Percentiles rank a stretch among this genome's conserved stretches.
Conservation (phyloP, 2,329 filamentous ascomycete species). For the Pseudogymnoascus sp. region DNA sequence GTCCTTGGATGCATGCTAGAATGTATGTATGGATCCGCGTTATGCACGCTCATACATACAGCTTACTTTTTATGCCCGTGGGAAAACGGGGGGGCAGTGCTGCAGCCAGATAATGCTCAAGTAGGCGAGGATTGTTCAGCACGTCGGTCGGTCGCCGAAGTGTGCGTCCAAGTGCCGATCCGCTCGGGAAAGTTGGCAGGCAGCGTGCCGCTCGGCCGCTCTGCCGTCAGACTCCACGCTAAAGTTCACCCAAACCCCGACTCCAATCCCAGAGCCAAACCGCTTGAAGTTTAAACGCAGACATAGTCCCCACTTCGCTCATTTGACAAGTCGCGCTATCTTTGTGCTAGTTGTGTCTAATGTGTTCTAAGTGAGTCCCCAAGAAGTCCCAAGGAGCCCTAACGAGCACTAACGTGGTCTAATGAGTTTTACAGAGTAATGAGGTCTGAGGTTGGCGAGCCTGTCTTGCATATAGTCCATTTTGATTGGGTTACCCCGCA, state of each 20-base stretch:
- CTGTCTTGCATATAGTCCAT: not conserved
- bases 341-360: not conserved
- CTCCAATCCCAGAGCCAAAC: not conserved
- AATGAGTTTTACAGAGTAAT: not conserved
- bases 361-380: not conserved
- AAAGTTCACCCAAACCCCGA: not conserved
- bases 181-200: not conserved
- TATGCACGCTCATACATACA: not conserved
- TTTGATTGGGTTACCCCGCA: slow-evolving; percentile 1
- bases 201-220: not conserved
- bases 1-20: not conserved
- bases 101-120: not conserved
- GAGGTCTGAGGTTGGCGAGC: not conserved
- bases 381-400: not conserved
- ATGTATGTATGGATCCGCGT: not conserved
- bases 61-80: too few species aligned
- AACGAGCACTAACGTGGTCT: not conserved
- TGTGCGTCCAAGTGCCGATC: not conserved
- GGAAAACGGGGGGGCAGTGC: too few species aligned
- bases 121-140: not conserved
- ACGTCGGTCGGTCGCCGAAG: not conserved
- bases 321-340: not conserved
- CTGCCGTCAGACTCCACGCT: not conserved
- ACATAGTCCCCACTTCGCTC: not conserved
- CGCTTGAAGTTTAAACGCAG: not conserved